A percentile compares a stretch with the other conserved stretches of the same genome.
Conservation (phyloP, 768 basidiomycete species). For the Lactarius evosmus region DNA sequence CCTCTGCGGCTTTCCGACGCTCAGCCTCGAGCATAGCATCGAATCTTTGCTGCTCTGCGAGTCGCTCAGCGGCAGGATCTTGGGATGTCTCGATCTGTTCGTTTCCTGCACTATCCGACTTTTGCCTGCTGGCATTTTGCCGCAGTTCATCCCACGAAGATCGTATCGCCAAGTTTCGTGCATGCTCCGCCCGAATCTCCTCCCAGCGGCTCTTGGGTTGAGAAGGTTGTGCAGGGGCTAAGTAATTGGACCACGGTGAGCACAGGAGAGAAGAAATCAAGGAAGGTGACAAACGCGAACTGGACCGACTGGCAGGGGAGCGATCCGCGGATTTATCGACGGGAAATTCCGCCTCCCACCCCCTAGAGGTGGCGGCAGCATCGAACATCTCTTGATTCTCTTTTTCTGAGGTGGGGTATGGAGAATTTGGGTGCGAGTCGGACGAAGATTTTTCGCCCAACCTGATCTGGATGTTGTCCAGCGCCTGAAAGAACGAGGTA, state of each 20-base stretch:
- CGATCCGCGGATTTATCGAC: neutral
- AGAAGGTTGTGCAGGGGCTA: slow-evolving; percentile 2
- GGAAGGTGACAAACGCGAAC: neutral
- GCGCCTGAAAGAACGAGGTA: slow-evolving; percentile 33
- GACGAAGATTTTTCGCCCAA: slow-evolving; percentile 25
- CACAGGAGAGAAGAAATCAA: neutral
- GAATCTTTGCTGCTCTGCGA: slow-evolving; percentile 52
- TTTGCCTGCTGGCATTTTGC: slow-evolving; percentile 37
- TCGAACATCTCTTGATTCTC: slow-evolving; percentile 2
- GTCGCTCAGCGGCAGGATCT: slow-evolving; percentile 37
- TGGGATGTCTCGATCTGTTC: slow-evolving; percentile 39
- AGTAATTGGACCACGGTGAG: neutral
- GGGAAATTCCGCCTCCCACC: neutral
- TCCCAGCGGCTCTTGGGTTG: slow-evolving; percentile 53
- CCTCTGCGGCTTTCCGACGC: slow-evolving; percentile 37
- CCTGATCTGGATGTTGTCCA: slow-evolving; percentile 36
- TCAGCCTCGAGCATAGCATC: slow-evolving; percentile 59
- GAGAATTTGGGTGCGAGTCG: slow-evolving; percentile 6
- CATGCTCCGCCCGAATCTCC: slow-evolving; percentile 57
- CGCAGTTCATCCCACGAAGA: slow-evolving; percentile 72
- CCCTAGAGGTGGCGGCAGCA: neutral
- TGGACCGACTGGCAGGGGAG: neutral
- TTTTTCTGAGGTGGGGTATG: slow-evolving; percentile 1
- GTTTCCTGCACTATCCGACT: slow-evolving; percentile 30
- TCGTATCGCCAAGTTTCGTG: slow-evolving; percentile 36